These are phyloP conservation scores for Plasmopara halstedii DNA, from an alignment of 352 stramenopile genomes.

Conservation along the genomic window DNA sequence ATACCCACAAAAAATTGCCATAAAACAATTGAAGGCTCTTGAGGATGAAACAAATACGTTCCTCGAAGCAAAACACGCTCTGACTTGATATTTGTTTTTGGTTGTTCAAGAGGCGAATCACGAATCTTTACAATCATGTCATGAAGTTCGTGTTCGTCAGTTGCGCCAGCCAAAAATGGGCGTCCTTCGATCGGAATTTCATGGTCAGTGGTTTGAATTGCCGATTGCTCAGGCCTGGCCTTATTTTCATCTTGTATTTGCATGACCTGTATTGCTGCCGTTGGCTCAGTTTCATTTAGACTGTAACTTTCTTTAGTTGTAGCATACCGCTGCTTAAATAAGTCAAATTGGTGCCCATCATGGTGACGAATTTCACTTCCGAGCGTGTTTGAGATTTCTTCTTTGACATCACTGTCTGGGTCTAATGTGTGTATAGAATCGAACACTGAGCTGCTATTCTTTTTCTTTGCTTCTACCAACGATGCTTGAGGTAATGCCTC, in stretches of 20 bases:
- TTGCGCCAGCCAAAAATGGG: slow-evolving; percentile 10
- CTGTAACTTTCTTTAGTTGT: background rate
- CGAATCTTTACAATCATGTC: slow-evolving; percentile 45
- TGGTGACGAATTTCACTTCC: background rate
- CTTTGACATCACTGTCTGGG: background rate
- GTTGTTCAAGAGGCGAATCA: slow-evolving; percentile 30
- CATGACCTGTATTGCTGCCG: background rate
- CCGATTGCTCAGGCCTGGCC: slow-evolving; percentile 11
- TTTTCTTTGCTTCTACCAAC: slow-evolving; percentile 8
- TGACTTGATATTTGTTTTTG: slow-evolving; percentile 39
- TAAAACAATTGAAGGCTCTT: slow-evolving; percentile 52
- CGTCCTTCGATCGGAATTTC: slow-evolving; percentile 5
- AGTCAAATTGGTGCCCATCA: slow-evolving; percentile 2
- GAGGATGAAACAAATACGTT: slow-evolving; percentile 69
- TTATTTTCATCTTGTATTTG: slow-evolving; percentile 10
- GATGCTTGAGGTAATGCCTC: slow-evolving; percentile 18
- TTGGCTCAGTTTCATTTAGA: background rate
- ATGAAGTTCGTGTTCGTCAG: slow-evolving; percentile 17
- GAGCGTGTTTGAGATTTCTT: background rate
- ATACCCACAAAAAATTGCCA: slow-evolving; percentile 74
- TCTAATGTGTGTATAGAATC: slow-evolving; percentile 9
- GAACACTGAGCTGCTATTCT: slow-evolving; percentile 5
- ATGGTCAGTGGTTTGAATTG: slow-evolving; percentile 1
- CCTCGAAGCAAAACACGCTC: slow-evolving; percentile 56
- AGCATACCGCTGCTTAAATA: slow-evolving; percentile 11